A percentile compares a stretch with the other conserved stretches of the same genome.
These are phyloP conservation scores for Diospyros kaki DNA, from an alignment of 148 eudicot genomes.

Conservation along the genomic window DNA sequence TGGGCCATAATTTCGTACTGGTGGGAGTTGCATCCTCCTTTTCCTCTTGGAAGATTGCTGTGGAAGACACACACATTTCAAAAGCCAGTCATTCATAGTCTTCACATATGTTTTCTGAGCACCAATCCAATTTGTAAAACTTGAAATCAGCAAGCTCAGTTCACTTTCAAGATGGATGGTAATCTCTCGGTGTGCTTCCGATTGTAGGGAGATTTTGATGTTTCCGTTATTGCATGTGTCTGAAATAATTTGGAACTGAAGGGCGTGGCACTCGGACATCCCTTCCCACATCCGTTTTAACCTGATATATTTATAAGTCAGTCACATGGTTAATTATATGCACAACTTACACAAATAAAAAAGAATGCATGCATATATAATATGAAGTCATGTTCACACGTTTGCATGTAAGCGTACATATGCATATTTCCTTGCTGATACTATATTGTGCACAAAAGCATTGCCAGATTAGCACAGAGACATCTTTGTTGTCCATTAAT, in stretches of 20 bases:
- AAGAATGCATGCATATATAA: no score
- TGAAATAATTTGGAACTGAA: constrained; percentile 59
- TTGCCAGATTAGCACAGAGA: no score
- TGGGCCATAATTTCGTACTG: constrained; percentile 50
- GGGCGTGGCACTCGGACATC: constrained; percentile 84
- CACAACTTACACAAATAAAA: no score
- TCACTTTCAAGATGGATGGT: constrained; percentile 43
- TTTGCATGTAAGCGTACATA: no score
- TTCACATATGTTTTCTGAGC: constrained; percentile 62
- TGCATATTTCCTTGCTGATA: no score
- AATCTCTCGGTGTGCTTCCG: constrained; percentile 56
- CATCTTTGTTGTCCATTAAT: no score
- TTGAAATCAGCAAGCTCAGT: constrained; percentile 42
- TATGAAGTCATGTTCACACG: no score
- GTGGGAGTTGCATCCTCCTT: constrained; percentile 28
- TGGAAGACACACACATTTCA: constrained; percentile 49
- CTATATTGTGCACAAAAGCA: no score
- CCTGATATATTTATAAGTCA: constrained; percentile 26
- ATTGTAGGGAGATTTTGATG: constrained; percentile 44
- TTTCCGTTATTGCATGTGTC: constrained; percentile 34
- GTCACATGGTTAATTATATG: no score
- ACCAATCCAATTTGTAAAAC: constrained; percentile 70
- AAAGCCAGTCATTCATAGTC: constrained; percentile 70
- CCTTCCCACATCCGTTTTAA: constrained; percentile 83
- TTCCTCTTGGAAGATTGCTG: constrained; percentile 45